Evolutionary conservation across 2,329 filamentous ascomycete genomes (phyloP).

Genomic region (Colletotrichum cordylinicola): DNA sequence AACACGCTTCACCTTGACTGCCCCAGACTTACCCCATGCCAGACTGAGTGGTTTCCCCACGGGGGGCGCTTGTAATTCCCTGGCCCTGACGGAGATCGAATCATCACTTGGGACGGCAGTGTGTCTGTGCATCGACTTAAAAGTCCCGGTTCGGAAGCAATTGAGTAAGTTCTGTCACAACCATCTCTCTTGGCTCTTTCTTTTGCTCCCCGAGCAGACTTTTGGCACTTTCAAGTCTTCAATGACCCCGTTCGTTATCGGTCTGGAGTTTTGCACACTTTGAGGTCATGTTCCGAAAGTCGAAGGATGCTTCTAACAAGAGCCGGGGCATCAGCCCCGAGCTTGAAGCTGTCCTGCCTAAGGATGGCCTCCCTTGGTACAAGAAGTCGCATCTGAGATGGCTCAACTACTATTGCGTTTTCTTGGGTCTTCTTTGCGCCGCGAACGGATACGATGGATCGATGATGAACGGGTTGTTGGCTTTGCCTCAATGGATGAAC

Average conservation of each 20-base stretch:
- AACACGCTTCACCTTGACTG: not conserved
- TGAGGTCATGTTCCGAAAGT: not conserved
- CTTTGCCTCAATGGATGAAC: constrained; percentile 44
- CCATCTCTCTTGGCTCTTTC: not conserved
- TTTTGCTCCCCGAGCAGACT: not conserved
- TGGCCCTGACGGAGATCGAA: not conserved
- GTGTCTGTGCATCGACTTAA: not conserved
- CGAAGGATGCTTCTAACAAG: not conserved
- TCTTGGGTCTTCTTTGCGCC: not conserved
- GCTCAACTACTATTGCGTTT: constrained; percentile 10
- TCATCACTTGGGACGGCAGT: not conserved
- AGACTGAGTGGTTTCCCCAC: not conserved
- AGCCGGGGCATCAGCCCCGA: constrained; percentile 4
- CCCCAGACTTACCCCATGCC: not conserved
- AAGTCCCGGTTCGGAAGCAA: not conserved
- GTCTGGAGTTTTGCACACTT: not conserved
- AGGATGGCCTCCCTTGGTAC: not conserved
- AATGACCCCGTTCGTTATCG: not conserved
- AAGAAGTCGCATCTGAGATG: not conserved
- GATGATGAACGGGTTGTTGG: constrained; percentile 63
- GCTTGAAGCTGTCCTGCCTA: not conserved
- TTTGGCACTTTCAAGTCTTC: not conserved
- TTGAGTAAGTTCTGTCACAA: not conserved
- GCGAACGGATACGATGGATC: constrained; percentile 49
- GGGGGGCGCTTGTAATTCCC: not conserved